Conservation (phyloP, 345 rosid species). For the Ceriops zippeliana region DNA sequence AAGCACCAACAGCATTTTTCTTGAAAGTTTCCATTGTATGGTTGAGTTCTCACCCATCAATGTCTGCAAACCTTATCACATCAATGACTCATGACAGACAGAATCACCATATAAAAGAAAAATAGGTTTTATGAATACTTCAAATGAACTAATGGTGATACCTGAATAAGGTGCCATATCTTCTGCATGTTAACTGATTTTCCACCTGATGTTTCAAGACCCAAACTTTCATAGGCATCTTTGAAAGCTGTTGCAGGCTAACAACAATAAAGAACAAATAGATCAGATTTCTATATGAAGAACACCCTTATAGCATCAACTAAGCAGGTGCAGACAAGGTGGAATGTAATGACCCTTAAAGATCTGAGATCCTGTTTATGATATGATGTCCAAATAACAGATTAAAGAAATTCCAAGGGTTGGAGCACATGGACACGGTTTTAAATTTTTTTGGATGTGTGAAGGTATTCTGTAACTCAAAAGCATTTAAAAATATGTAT, state of each 20-base stretch:
- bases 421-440: not conserved
- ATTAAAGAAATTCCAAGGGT: not conserved
- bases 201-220: constrained; percentile 65
- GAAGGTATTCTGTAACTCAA: too few relatives aligned
- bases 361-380: not conserved
- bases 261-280: constrained; percentile 13
- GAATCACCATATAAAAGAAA: constrained; percentile 10
- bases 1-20: constrained; percentile 70
- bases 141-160: constrained; percentile 19
- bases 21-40: constrained; percentile 51
- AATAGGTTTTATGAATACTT: constrained; percentile 6
- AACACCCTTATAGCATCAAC: not conserved
- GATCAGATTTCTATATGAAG: not conserved
- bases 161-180: constrained; percentile 98
- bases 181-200: constrained; percentile 93
- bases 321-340: not conserved
- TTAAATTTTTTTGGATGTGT: not conserved
- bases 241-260: constrained; percentile 85
- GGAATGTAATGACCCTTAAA: not conserved
- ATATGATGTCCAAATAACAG: constrained; percentile 4
- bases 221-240: constrained; percentile 72
- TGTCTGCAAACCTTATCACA: constrained; percentile 42
- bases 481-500: too few relatives aligned
- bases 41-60: constrained; percentile 71
- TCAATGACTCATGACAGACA: constrained; percentile 8